phyloP scores from a whole-genome alignment of 345 rosid species.

The Citrus mangshanensis region DNA sequence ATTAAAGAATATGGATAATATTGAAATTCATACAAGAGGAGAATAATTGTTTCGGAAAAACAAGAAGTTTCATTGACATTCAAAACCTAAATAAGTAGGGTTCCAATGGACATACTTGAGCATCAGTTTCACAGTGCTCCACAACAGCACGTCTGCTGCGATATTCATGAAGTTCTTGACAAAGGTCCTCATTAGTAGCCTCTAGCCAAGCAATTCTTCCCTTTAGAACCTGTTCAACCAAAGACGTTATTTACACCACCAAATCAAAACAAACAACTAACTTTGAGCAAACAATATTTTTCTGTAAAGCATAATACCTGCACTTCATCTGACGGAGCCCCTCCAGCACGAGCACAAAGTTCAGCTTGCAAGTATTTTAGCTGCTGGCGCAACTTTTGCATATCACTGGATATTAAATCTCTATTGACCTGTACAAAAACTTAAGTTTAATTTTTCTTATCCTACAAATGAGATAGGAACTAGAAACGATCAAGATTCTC shows the following conservation, averaged over 20 bases:
- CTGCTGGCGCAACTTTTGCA: conserved; percentile 74
- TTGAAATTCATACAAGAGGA: conserved; percentile 1
- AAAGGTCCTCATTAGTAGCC: conserved; percentile 64
- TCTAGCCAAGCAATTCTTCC: conserved; percentile 68
- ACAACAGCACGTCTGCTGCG: conserved; percentile 52
- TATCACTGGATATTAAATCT: conserved; percentile 66
- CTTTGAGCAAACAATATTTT: not conserved
- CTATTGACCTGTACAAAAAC: conserved; percentile 53
- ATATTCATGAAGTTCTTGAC: conserved; percentile 65
- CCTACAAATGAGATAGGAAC: not conserved
- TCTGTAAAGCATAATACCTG: conserved; percentile 38
- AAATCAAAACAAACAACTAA: conserved; percentile 8
- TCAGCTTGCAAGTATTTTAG: conserved; percentile 62
- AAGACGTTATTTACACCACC: not conserved
- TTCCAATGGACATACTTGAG: conserved; percentile 37
- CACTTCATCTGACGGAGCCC: conserved; percentile 47
- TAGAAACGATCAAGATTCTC: not conserved
- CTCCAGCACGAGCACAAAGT: conserved; percentile 54
- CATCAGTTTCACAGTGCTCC: conserved; percentile 46
- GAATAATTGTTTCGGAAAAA: conserved; percentile 1
- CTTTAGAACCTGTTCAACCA: conserved; percentile 46
- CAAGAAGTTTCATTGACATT: not conserved
- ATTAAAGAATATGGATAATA: conserved; percentile 2
- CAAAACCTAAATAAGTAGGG: not conserved
- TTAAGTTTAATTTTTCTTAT: not conserved